A percentile compares a stretch with the other conserved stretches of the same genome.
Evolutionary conservation across 2,329 filamentous ascomycete genomes (phyloP).

Genomic region (Ascocoryne sarcoides): DNA sequence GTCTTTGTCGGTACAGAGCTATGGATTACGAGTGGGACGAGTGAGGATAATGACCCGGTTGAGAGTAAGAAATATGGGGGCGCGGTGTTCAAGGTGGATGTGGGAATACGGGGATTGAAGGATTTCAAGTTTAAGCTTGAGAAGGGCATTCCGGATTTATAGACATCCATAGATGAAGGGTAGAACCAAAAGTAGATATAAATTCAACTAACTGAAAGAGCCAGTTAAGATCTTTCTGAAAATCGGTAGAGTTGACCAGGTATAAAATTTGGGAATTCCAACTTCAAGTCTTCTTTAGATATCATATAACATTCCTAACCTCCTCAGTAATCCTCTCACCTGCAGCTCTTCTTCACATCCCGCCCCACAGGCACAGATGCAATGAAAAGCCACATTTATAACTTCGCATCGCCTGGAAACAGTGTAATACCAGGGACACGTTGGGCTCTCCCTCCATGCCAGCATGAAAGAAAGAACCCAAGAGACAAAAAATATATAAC

Average conservation of each 20-base stretch:
- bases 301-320: no score
- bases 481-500: constrained; percentile 48
- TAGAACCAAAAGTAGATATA: no score
- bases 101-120: not conserved
- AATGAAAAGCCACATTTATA: constrained; percentile 41
- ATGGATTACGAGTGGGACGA: constrained; percentile 68
- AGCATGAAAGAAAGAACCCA: constrained; percentile 52
- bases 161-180: no score
- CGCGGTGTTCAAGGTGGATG: not conserved
- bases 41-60: constrained; percentile 57
- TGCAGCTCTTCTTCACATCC: constrained; percentile 53
- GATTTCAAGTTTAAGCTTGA: not conserved
- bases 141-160: no score
- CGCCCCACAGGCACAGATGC: constrained; percentile 38
- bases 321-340: no score
- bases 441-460: constrained; percentile 51
- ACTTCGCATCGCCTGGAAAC: constrained; percentile 58
- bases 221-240: no score
- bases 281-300: no score
- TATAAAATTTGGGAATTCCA: no score
- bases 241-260: no score
- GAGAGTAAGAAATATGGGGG: no score
- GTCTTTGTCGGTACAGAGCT: constrained; percentile 68
- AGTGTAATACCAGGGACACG: constrained; percentile 71
- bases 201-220: no score